A percentile compares a stretch with the other conserved stretches of the same genome.
Conservation (phyloP, 768 basidiomycete species). For the Lentinus brumalis region DNA sequence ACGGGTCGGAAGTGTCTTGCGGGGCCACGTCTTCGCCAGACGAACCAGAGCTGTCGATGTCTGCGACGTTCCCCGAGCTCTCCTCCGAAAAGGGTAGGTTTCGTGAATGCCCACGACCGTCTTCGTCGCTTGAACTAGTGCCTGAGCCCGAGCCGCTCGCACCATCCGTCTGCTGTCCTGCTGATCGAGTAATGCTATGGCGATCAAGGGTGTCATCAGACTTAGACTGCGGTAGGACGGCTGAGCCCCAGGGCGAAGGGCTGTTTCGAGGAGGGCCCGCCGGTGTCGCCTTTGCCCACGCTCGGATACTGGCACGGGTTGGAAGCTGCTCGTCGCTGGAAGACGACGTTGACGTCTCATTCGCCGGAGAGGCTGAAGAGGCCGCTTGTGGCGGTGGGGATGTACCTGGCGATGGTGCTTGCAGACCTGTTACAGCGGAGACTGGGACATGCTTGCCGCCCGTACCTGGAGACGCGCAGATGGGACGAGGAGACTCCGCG, state of each 20-base stretch:
- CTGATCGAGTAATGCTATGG: conserved; percentile 6
- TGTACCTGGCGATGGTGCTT: not conserved
- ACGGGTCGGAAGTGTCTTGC: not conserved
- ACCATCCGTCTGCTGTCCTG: not conserved
- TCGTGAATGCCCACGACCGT: too few species aligned
- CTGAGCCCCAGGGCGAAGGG: not conserved
- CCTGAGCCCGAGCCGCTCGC: not conserved
- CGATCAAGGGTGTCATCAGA: conserved; percentile 4
- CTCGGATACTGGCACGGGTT: conserved; percentile 16
- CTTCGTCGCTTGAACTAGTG: conserved; percentile 1
- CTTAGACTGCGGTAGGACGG: not conserved
- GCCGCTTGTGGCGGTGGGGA: not conserved
- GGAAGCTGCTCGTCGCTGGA: conserved; percentile 11
- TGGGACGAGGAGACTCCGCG: not conserved
- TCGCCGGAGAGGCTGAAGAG: not conserved
- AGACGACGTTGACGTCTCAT: not conserved
- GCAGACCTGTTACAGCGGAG: not conserved
- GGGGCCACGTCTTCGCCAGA: not conserved
- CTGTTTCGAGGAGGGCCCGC: conserved; percentile 8
- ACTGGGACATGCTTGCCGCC: not conserved
- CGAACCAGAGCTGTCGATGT: conserved; percentile 6
- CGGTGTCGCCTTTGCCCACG: conserved; percentile 15
- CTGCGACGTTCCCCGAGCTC: conserved; percentile 14
- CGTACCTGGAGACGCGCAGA: not conserved
- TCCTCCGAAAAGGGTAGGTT: not conserved